Evolutionary conservation across 768 basidiomycete species (phyloP).

Genomic region (Termitomyces sp.): DNA sequence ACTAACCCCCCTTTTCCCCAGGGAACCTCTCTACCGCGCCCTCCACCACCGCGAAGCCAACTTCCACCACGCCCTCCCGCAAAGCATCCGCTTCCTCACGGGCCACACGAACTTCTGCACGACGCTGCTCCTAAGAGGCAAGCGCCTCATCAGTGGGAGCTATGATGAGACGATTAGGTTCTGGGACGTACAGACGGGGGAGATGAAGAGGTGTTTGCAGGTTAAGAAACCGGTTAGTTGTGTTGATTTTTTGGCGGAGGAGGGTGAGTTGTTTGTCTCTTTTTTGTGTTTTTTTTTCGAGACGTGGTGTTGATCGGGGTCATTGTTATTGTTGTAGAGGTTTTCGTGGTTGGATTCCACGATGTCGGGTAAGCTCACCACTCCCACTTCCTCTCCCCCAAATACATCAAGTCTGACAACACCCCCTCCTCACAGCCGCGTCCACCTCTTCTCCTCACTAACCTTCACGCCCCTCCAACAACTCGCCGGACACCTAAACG

Average conservation of each 20-base stretch:
- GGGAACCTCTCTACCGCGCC: constrained; percentile 69
- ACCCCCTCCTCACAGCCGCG: constrained; percentile 50
- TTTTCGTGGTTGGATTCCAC: constrained; percentile 90
- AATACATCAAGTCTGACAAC: not conserved
- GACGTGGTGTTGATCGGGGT: not conserved
- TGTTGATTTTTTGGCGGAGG: constrained; percentile 81
- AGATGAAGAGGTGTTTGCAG: constrained; percentile 69
- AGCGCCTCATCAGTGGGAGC: constrained; percentile 83
- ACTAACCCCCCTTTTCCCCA: constrained; percentile 19
- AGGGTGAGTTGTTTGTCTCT: constrained; percentile 50
- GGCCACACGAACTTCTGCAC: constrained; percentile 91
- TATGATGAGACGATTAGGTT: constrained; percentile 93
- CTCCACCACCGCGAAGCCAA: constrained; percentile 86
- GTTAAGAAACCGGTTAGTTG: constrained; percentile 92
- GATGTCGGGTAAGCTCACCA: constrained; percentile 70
- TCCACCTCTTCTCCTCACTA: constrained; percentile 84
- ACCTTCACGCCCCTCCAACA: constrained; percentile 85
- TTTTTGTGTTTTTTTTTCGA: not conserved
- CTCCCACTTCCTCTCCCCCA: not conserved
- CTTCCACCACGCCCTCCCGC: constrained; percentile 70
- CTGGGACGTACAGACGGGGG: constrained; percentile 75
- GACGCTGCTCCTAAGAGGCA: constrained; percentile 72
- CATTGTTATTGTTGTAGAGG: constrained; percentile 45
- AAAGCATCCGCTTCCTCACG: constrained; percentile 71
- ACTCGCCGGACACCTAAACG: constrained; percentile 82